Evolutionary conservation across 2,329 filamentous ascomycete species (phyloP).

Genomic region (Colletotrichum kahawae): DNA sequence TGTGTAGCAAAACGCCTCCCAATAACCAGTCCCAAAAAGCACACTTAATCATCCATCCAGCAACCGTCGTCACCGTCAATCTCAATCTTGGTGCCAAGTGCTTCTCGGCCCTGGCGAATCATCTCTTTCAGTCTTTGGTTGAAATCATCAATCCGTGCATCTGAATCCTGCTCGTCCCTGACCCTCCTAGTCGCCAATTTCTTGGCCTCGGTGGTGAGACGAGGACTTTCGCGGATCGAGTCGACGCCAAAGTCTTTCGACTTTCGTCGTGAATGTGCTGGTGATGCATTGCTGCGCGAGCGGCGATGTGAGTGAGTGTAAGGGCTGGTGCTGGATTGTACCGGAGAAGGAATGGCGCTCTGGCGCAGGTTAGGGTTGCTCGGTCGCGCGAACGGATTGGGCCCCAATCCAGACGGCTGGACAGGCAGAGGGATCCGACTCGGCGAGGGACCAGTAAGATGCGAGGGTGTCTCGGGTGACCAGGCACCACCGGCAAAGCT

Average conservation of each 20-base stretch:
- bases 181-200: constrained; percentile 74
- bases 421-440: constrained; percentile 49
- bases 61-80: constrained; percentile 53
- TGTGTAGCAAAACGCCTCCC: not conserved
- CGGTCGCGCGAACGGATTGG: constrained; percentile 26
- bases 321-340: constrained; percentile 17
- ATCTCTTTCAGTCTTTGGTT: constrained; percentile 82
- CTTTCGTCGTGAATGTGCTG: constrained; percentile 37
- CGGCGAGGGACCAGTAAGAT: constrained; percentile 38
- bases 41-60: constrained; percentile 45
- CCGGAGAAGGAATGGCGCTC: constrained; percentile 28
- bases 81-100: constrained; percentile 76
- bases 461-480: constrained; percentile 36
- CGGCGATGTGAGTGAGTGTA: constrained; percentile 43
- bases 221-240: constrained; percentile 45
- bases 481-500: constrained; percentile 59
- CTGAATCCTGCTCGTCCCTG: constrained; percentile 77
- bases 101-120: constrained; percentile 88
- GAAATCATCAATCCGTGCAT: constrained; percentile 79
- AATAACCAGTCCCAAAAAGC: not conserved
- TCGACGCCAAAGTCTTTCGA: constrained; percentile 30
- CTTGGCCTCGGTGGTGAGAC: constrained; percentile 70
- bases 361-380: constrained; percentile 24
- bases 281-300: constrained; percentile 49
- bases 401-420: constrained; percentile 22